Conservation (phyloP, 1,284 basidiomycete species). For the Sanghuangporus weigelae region DNA sequence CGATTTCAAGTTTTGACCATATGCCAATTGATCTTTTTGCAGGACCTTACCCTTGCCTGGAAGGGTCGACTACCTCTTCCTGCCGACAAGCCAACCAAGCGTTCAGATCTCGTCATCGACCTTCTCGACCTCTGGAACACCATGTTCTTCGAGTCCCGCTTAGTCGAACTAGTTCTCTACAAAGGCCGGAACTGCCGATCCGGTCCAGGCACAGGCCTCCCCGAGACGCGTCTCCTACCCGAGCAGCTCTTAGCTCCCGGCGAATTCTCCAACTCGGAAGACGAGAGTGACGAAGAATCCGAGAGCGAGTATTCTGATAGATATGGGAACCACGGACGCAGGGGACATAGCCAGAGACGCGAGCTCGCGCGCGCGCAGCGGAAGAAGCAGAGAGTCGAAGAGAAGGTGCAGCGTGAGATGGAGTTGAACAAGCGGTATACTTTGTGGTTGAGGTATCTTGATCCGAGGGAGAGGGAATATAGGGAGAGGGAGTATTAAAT, state of each 20-base stretch:
- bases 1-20: constrained; percentile 6
- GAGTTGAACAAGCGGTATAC: constrained; percentile 52
- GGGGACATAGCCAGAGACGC: constrained; percentile 25
- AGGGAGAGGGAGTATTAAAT: neutral
- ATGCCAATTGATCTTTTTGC: constrained; percentile 3
- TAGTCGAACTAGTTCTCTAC: constrained; percentile 68
- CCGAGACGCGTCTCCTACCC: constrained; percentile 48
- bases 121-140: constrained; percentile 73
- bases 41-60: constrained; percentile 73
- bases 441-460: constrained; percentile 52
- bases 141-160: constrained; percentile 65
- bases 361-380: constrained; percentile 36
- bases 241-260: constrained; percentile 26
- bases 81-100: constrained; percentile 43
- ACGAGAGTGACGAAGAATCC: constrained; percentile 21
- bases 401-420: constrained; percentile 54
- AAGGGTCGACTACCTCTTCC: constrained; percentile 62
- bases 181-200: constrained; percentile 71
- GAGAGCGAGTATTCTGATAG: constrained; percentile 21
- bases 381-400: constrained; percentile 49
- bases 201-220: constrained; percentile 46
- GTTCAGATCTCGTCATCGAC: constrained; percentile 56
- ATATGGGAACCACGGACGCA: constrained; percentile 25
- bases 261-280: constrained; percentile 25
- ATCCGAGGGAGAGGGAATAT: neutral